A percentile compares a stretch with the other conserved stretches of the same genome.
phyloP scores from a whole-genome alignment of 371 early-diverging fungal species.

The Mucor mucedo region DNA sequence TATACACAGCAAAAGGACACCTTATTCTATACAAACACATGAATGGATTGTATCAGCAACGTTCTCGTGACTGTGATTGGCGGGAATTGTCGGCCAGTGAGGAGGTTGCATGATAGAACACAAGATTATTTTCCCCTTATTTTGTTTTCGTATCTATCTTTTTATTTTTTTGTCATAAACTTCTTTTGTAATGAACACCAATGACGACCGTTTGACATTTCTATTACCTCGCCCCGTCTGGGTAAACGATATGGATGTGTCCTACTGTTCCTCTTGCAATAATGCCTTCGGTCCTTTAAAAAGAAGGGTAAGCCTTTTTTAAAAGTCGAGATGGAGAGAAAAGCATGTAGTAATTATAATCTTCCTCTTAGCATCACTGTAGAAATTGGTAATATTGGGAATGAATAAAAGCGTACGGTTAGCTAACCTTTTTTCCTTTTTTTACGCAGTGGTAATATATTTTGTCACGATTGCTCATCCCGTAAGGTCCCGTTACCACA shows the following conservation, averaged over 20 bases:
- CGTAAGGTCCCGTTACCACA: slow-evolving; percentile 65
- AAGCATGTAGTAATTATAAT: not conserved
- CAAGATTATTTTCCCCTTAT: not conserved
- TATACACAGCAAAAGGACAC: too few relatives aligned
- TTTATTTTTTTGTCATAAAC: slow-evolving; percentile 3
- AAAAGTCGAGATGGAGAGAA: not conserved
- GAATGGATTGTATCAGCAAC: too few relatives aligned
- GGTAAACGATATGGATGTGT: slow-evolving; percentile 55
- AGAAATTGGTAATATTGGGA: slow-evolving; percentile 60
- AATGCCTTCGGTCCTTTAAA: slow-evolving; percentile 47
- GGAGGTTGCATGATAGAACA: too few relatives aligned
- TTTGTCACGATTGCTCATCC: slow-evolving; percentile 67
- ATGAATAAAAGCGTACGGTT: not conserved
- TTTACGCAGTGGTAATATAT: slow-evolving; percentile 60
- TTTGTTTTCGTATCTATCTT: not conserved
- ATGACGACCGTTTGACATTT: slow-evolving; percentile 46
- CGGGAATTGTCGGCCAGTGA: not conserved
- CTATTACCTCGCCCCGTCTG: slow-evolving; percentile 56
- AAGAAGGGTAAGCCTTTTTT: slow-evolving; percentile 42
- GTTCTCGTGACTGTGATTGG: too few relatives aligned
- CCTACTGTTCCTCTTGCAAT: slow-evolving; percentile 44
- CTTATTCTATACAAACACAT: too few relatives aligned
- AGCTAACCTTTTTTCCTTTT: not conserved
- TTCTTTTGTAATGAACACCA: slow-evolving; percentile 25
- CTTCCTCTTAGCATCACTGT: slow-evolving; percentile 62